Percentiles rank a stretch among this genome's conserved stretches.
These are phyloP conservation scores for Daedaleopsis sinensis DNA, from an alignment of 768 basidiomycete genomes.

Conservation along the genomic window DNA sequence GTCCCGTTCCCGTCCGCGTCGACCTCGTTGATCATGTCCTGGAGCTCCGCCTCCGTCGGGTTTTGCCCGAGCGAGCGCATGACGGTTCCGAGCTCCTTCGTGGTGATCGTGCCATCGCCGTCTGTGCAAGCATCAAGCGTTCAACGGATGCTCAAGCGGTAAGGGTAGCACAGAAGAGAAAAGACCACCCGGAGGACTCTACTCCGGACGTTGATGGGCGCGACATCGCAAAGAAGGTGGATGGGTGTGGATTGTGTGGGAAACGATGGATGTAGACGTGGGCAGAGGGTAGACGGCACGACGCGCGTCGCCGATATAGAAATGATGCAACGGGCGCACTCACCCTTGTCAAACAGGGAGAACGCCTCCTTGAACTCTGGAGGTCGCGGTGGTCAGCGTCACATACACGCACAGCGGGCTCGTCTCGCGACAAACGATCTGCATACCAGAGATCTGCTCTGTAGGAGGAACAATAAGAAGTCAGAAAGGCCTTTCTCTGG, in stretches of 20 bases:
- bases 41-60: constrained; percentile 88
- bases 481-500: constrained; percentile 14
- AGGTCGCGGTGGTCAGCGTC: constrained; percentile 11
- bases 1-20: constrained; percentile 88
- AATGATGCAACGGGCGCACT: constrained; percentile 27
- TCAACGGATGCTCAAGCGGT: constrained; percentile 4
- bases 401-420: not conserved
- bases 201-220: not conserved
- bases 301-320: constrained; percentile 5
- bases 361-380: constrained; percentile 99
- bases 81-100: constrained; percentile 87
- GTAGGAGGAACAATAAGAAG: constrained; percentile 19
- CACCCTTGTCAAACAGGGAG: constrained; percentile 95
- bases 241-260: constrained; percentile 1
- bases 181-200: not conserved
- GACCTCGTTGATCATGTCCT: constrained; percentile 96
- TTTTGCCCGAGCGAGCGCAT: constrained; percentile 94
- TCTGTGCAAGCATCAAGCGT: constrained; percentile 46
- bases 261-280: not conserved
- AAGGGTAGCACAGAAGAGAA: not conserved
- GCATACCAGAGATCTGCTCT: constrained; percentile 92
- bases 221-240: constrained; percentile 6
- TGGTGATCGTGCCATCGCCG: constrained; percentile 92
- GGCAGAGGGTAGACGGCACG: constrained; percentile 1
- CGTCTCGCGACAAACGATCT: not conserved